Conservation (phyloP, 495 filamentous ascomycete genomes). For the Aspergillus asperescens region DNA sequence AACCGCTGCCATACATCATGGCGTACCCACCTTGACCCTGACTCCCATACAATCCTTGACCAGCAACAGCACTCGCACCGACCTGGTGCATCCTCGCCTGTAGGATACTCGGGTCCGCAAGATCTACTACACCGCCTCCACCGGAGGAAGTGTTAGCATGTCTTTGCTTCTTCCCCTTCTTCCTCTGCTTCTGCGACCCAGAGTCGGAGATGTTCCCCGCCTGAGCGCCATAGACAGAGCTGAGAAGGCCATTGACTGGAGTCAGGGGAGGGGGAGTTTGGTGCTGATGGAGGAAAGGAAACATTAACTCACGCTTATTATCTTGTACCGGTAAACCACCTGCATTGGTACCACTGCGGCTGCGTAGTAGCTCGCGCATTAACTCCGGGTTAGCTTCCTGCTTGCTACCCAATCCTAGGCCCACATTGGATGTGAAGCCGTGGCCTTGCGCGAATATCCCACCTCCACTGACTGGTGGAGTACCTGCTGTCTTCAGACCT, state of each 20-base stretch:
- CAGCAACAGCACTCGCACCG: constrained; percentile 59
- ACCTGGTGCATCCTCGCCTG: constrained; percentile 93
- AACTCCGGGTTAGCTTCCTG: constrained; percentile 73
- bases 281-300: constrained; percentile 80
- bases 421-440: constrained; percentile 64
- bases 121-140: constrained; percentile 97
- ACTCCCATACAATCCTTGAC: constrained; percentile 81
- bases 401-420: constrained; percentile 63
- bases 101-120: constrained; percentile 99
- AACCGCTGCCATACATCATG: constrained; percentile 79
- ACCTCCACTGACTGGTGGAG: constrained; percentile 73
- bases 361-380: constrained; percentile 71
- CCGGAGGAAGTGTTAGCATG: constrained; percentile 99
- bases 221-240: constrained; percentile 85
- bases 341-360: constrained; percentile 51
- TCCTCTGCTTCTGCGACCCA: constrained; percentile 90
- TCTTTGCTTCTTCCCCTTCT: constrained; percentile 99
- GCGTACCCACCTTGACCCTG: constrained; percentile 99
- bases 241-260: constrained; percentile 80
- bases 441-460: constrained; percentile 74
- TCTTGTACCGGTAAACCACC: constrained; percentile 64
- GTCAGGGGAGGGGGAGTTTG: constrained; percentile 81
- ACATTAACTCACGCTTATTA: constrained; percentile 91
- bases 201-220: constrained; percentile 76
- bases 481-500: constrained; percentile 88